A percentile compares a stretch with the other conserved stretches of the same genome.
Evolutionary conservation across 2,329 filamentous ascomycete species (phyloP).

Genomic region (Uncinocarpus reesii): DNA sequence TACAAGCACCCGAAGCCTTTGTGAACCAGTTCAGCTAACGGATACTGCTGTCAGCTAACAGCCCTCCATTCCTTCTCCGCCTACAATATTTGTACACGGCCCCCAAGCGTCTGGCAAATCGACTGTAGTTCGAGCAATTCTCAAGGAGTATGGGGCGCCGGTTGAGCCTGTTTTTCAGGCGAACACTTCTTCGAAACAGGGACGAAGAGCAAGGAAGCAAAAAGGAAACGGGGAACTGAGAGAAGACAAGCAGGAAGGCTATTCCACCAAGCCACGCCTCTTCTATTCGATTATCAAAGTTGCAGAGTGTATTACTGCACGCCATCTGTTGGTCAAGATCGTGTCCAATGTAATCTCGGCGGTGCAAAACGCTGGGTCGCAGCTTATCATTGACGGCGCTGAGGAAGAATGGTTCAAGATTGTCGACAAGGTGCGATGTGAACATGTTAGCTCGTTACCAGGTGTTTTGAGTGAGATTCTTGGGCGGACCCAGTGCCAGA

Average conservation of each 20-base stretch:
- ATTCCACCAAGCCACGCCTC: constrained; percentile 13
- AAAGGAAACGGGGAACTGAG: not conserved
- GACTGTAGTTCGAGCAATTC: constrained; percentile 53
- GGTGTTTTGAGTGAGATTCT: constrained; percentile 53
- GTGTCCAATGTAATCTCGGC: constrained; percentile 32
- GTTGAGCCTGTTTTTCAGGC: constrained; percentile 15
- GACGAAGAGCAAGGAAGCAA: constrained; percentile 4
- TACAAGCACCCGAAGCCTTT: not conserved
- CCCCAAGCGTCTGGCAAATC: constrained; percentile 81
- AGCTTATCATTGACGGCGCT: not conserved
- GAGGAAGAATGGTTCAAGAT: constrained; percentile 33
- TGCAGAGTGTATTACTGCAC: constrained; percentile 38
- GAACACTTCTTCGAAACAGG: not conserved
- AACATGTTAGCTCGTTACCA: constrained; percentile 66
- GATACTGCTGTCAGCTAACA: constrained; percentile 16
- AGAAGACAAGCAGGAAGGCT: constrained; percentile 3
- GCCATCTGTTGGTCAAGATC: constrained; percentile 40
- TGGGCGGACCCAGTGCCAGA: constrained; percentile 27
- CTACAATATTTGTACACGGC: constrained; percentile 70
- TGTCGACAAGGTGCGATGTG: constrained; percentile 54
- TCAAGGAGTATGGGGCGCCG: constrained; percentile 45
- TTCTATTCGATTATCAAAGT: constrained; percentile 35
- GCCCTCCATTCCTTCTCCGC: constrained; percentile 51
- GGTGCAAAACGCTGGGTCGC: constrained; percentile 19
- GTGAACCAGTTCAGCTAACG: not conserved